Percentiles rank a stretch among this genome's conserved stretches.
These are phyloP conservation scores for Hawksworthiomyces lignivorus DNA, from an alignment of 2,329 filamentous ascomycete genomes.

Conservation along the genomic window DNA sequence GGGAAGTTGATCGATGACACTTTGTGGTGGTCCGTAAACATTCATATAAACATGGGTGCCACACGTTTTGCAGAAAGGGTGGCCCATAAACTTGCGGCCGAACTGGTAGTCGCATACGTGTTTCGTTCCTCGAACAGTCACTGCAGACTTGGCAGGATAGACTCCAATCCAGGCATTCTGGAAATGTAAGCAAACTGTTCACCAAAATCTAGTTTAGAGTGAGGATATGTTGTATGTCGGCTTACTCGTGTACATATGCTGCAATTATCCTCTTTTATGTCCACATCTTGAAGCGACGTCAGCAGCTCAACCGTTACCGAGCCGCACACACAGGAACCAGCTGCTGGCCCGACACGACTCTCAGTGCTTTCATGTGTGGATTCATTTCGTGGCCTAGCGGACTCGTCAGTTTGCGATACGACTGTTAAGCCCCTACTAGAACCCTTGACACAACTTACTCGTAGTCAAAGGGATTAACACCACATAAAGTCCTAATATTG, in stretches of 20 bases:
- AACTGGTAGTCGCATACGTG: conserved; percentile 11
- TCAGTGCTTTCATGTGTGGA: too few relatives aligned
- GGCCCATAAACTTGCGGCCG: conserved; percentile 11
- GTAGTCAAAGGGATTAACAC: conserved; percentile 8
- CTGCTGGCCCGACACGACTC: too few relatives aligned
- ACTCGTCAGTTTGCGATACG: too few relatives aligned
- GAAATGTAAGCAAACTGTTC: not conserved
- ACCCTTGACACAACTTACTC: too few relatives aligned
- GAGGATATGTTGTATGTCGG: too few relatives aligned
- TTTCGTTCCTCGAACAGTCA: conserved; percentile 5
- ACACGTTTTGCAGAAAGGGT: conserved; percentile 14
- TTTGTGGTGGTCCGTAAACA: conserved; percentile 11
- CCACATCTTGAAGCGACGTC: conserved; percentile 3
- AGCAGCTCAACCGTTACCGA: conserved; percentile 10
- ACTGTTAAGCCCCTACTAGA: too few relatives aligned
- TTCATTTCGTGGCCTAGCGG: too few relatives aligned
- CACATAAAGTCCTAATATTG: conserved; percentile 6
- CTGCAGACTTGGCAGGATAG: conserved; percentile 7
- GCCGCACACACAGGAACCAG: conserved; percentile 11
- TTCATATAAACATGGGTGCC: conserved; percentile 14
- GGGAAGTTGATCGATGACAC: conserved; percentile 4
- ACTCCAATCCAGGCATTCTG: conserved; percentile 12
- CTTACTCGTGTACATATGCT: conserved; percentile 13
- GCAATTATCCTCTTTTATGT: conserved; percentile 14
- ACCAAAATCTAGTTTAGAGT: too few relatives aligned